Evolutionary conservation across 441 rosid genomes (phyloP).

Genomic region (Macaranga tanarius): DNA sequence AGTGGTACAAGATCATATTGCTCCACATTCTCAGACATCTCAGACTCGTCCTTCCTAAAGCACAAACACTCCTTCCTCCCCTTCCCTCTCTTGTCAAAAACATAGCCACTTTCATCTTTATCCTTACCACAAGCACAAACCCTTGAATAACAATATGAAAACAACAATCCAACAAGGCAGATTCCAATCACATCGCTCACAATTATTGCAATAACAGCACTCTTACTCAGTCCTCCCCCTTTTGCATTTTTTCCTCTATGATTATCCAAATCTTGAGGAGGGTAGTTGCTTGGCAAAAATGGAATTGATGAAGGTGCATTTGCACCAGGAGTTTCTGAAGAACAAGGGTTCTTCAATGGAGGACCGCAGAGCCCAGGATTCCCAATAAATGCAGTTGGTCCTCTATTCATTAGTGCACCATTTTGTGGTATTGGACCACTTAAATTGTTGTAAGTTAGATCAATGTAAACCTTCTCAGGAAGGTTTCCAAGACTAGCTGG

Average conservation of each 20-base stretch:
- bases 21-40: slow-evolving; percentile 73
- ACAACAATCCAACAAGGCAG: slow-evolving; percentile 77
- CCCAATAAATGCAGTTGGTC: slow-evolving; percentile 89
- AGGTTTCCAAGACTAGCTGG: slow-evolving; percentile 81
- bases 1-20: slow-evolving; percentile 76
- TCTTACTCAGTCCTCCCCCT: slow-evolving; percentile 60
- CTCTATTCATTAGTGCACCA: slow-evolving; percentile 88
- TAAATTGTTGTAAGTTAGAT: slow-evolving; percentile 79
- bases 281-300: slow-evolving; percentile 59
- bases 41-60: slow-evolving; percentile 78
- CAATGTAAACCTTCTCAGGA: slow-evolving; percentile 95
- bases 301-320: slow-evolving; percentile 69
- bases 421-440: slow-evolving; percentile 95
- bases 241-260: slow-evolving; percentile 40
- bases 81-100: slow-evolving; percentile 59
- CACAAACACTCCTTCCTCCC: slow-evolving; percentile 60
- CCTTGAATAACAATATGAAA: slow-evolving; percentile 76
- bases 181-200: slow-evolving; percentile 81
- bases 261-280: slow-evolving; percentile 40
- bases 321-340: slow-evolving; percentile 44
- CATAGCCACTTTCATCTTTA: slow-evolving; percentile 42
- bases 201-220: slow-evolving; percentile 62
- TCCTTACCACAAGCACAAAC: slow-evolving; percentile 44
- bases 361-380: slow-evolving; percentile 89
- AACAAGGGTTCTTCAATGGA: slow-evolving; percentile 72